Percentiles rank a stretch among this genome's conserved stretches.
Conservation (phyloP, 257 asterid genomes). For the Thymus mandschuricus region DNA sequence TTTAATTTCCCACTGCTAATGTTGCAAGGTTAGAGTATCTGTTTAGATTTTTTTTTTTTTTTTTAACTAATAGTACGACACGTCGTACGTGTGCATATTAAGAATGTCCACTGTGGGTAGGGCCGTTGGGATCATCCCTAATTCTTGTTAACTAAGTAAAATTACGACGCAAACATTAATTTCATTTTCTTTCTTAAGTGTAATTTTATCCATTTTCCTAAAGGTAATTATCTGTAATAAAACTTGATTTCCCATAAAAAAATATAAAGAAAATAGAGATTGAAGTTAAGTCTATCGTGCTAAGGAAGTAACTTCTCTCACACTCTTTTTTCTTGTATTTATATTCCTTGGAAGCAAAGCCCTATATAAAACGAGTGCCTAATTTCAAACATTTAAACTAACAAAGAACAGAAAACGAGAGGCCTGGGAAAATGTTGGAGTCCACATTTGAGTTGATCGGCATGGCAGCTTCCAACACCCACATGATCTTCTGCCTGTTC, state of each 20-base stretch:
- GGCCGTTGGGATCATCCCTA: no score
- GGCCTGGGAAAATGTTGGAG: conserved; percentile 39
- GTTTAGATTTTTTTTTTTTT: no score
- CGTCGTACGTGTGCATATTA: no score
- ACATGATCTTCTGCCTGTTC: conserved; percentile 57
- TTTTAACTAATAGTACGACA: no score
- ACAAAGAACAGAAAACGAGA: not conserved
- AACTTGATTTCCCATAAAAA: no score
- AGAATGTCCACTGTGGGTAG: no score
- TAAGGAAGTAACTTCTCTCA: conserved; percentile 35
- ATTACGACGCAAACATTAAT: conserved; percentile 12
- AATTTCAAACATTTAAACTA: not conserved
- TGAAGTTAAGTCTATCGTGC: conserved; percentile 28
- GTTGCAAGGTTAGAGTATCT: no score
- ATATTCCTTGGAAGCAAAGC: conserved; percentile 32
- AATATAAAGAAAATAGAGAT: no score
- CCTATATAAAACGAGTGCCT: conserved; percentile 23
- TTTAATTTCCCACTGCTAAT: no score
- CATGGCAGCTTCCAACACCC: conserved; percentile 62
- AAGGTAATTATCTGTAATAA: not conserved
- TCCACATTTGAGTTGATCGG: conserved; percentile 54
- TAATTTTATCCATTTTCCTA: not conserved
- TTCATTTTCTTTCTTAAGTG: not conserved
- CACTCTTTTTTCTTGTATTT: conserved; percentile 22
- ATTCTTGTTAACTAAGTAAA: conserved; percentile 26